Conservation (phyloP, 306 rosid genomes). For the Vigna mungo region DNA sequence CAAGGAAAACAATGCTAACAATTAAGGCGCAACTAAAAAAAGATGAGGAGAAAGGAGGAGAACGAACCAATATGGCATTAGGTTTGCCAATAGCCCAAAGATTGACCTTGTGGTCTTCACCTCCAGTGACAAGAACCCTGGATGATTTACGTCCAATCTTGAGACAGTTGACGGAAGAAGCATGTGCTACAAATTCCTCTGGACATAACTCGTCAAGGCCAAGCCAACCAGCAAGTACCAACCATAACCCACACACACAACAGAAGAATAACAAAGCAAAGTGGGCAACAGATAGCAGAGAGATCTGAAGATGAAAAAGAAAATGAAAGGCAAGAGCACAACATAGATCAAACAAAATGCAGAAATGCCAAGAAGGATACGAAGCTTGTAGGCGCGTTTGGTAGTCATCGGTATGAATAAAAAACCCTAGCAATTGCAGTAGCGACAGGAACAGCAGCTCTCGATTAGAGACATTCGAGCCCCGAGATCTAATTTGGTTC, state of each 20-base stretch:
- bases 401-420: slow-evolving; percentile 73
- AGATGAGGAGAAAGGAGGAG: not conserved
- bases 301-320: slow-evolving; percentile 31
- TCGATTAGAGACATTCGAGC: slow-evolving; percentile 44
- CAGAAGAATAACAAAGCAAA: slow-evolving; percentile 11
- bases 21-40: not conserved
- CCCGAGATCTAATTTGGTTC: slow-evolving; percentile 36
- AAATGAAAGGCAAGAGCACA: not conserved
- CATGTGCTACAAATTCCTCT: slow-evolving; percentile 99
- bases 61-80: slow-evolving; percentile 88
- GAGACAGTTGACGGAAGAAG: slow-evolving; percentile 93
- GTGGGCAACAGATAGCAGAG: slow-evolving; percentile 1
- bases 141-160: slow-evolving; percentile 95
- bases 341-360: slow-evolving; percentile 45
- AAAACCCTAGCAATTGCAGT: slow-evolving; percentile 57
- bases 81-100: slow-evolving; percentile 99
- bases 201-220: slow-evolving; percentile 66
- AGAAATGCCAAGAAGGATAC: slow-evolving; percentile 71
- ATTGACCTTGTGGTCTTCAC: slow-evolving; percentile 99
- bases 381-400: slow-evolving; percentile 98
- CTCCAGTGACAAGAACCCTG: slow-evolving; percentile 97
- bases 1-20: slow-evolving; percentile 15
- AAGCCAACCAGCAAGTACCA: slow-evolving; percentile 44
- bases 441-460: slow-evolving; percentile 34
- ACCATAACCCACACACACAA: slow-evolving; percentile 12